Percentiles rank a stretch among this genome's conserved stretches.
phyloP scores from a whole-genome alignment of 1,139 yeast genomes.

The Debaryomyces udenii region DNA sequence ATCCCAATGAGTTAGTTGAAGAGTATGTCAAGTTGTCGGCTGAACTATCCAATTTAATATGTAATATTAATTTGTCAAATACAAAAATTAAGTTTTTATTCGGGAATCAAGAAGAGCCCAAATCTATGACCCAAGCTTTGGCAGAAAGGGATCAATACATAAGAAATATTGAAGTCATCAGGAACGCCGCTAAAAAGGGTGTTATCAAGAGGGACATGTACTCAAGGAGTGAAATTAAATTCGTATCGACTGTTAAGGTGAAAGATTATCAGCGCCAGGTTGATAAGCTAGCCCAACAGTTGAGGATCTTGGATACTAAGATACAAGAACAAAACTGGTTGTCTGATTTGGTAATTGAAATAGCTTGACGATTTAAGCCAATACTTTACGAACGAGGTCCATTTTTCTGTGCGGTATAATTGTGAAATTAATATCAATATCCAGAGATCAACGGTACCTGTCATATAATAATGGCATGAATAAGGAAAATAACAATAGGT shows the following conservation, averaged over 20 bases:
- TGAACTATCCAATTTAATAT: constrained; percentile 13
- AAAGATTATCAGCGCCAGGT: constrained; percentile 12
- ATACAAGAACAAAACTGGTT: constrained; percentile 22
- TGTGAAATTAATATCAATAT: too few species aligned
- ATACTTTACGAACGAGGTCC: too few species aligned
- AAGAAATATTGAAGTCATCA: constrained; percentile 12
- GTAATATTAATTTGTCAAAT: constrained; percentile 18
- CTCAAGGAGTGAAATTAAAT: constrained; percentile 20
- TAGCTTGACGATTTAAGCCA: too few species aligned
- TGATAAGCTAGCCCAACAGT: constrained; percentile 13
- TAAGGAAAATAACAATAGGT: too few species aligned
- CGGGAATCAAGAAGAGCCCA: constrained; percentile 7
- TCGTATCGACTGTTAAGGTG: constrained; percentile 14
- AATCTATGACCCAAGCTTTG: constrained; percentile 20
- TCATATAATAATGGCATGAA: too few species aligned
- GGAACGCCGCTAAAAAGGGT: constrained; percentile 10
- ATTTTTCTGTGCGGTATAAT: too few species aligned
- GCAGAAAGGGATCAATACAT: constrained; percentile 17
- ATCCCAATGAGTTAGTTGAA: constrained; percentile 12
- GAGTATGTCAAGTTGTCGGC: constrained; percentile 13
- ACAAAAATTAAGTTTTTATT: constrained; percentile 9
- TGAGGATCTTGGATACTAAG: constrained; percentile 18
- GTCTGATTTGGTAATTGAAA: constrained; percentile 6
- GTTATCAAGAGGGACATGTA: constrained; percentile 14
- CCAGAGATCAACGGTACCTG: too few species aligned